Base-by-base conservation (phyloP, 495 filamentous ascomycete genomes). In the Tuber umbilicatum region DNA sequence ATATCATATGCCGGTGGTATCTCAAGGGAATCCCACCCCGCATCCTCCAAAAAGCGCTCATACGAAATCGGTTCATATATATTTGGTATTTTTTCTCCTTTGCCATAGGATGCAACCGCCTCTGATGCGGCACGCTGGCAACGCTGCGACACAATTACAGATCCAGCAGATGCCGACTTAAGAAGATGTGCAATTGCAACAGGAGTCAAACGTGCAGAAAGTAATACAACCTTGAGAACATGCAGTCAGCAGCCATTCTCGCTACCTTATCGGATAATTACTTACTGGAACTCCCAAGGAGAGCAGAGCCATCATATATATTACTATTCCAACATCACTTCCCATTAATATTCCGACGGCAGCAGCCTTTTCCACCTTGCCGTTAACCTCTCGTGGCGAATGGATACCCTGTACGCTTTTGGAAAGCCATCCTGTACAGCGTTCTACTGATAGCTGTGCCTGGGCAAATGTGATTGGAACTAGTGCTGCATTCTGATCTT, bases 41-140 rank as follows among this genome's bases (percentile, higher is more conserved):
- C 70, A 35, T 73, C 78, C 64, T 79, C 60, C 16, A 80, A 73
- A 71, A 80, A 80, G 42, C 55, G 76, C 27, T 73, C 77, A 45
- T 80, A 80, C 10, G 78, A 79, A 67, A 80, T 55, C 10, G 76
- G 77, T 40, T 79, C 77, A 38, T 79, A 68, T 3, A 81, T 60
- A 31, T 69, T 71, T 27, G 79, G 79, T 31, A 42, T 43, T 2
- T 69, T 69, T 72, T 79, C 78, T 10, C 55, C 78, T 2, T 23
- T 71, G 21, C 68, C 74, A 37, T 73, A 80, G 21, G 70, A 85
- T 50, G 79, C 72, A 0, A 86, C 76, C 6, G 86, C 76, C 69
- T 80, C 78, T 19, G 42, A 45, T 10, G 73, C 77, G 16, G 71
- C 47, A 39, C 77, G 76, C 16, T 70, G 47, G 73, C 76, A 79